Evolutionary conservation across 2,329 filamentous ascomycete species (phyloP), one percentile per base, ranked within the genome.

Genomic region (Tolypocladium paradoxum): DNA sequence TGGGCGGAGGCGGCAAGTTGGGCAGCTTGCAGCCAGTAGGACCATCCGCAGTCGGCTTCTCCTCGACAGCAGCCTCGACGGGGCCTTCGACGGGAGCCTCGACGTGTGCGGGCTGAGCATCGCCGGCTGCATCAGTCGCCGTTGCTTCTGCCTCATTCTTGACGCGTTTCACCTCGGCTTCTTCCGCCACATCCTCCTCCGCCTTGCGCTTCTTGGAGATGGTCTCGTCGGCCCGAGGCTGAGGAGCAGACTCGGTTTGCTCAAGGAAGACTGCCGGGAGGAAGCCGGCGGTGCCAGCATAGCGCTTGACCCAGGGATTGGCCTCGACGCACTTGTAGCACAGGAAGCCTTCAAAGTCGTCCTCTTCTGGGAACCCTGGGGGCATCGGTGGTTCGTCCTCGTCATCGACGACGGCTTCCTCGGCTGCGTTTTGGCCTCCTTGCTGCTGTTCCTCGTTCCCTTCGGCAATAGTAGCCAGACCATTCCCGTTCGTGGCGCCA

Each of bases 281-380:
- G 63, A 99, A 97, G 0, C 91, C 90, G 0, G 81, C 65, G 0
- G 87, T 81, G 2, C 87, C 86, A 6, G 88, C 90, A 65, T 97
- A 97, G 57, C 77, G 76, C 72, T 92, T 95, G 67, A 97, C 85
- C 93, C 93, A 99, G 0, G 90, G 88, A 61, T 90, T 82, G 1
- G 90, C 82, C 40, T 91, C 84, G 16, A 95, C 79, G 61, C 93
- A 99, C 65, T 95, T 95, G 74, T 93, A 96, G 74, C 93, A 99
- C 37, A 99, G 79, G 63, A 97, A 87, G 31, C 85, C 82, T 51
- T 95, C 90, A 59, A 99, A 99, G 33, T 87, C 83, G 31, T 96
- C 90, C 62, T 97, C 92, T 0, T 79, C 76, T 0, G 93, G 93
- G 60, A 99, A 99, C 1, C 90, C 90, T 0, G 87, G 83, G 0